A percentile compares a stretch with the other conserved stretches of the same genome.
Evolutionary conservation across 257 asterid species (phyloP).

Genomic region (Nicotiana knightiana): DNA sequence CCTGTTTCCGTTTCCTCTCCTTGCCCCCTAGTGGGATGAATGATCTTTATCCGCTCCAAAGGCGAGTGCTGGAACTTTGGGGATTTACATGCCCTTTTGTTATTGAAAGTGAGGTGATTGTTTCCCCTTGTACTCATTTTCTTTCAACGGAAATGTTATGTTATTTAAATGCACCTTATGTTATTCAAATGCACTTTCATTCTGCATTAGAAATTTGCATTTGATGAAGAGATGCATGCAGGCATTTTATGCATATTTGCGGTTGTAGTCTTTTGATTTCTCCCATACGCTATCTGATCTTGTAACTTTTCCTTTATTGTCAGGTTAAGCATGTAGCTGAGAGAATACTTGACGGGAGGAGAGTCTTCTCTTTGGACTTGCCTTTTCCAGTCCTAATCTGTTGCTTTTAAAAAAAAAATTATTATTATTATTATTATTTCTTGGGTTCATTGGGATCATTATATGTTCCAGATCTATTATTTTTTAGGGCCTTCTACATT

Average conservation of each 20-base stretch:
- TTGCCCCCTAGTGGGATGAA: background rate
- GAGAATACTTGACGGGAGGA: slow-evolving; percentile 5
- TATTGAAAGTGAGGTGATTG: background rate
- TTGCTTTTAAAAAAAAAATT: background rate
- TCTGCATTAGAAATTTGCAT: background rate
- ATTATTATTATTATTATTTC: background rate
- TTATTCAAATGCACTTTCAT: background rate
- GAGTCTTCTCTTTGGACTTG: background rate
- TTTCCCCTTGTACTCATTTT: background rate
- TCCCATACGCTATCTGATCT: background rate
- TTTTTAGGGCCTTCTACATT: background rate
- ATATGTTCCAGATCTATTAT: background rate
- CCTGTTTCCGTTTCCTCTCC: background rate
- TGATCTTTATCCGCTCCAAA: background rate
- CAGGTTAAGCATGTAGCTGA: background rate
- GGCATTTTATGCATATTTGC: background rate
- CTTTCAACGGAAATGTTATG: background rate
- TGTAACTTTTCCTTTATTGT: background rate
- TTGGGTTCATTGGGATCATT: background rate
- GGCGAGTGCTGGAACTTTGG: background rate
- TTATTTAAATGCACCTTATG: background rate
- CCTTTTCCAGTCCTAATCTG: background rate
- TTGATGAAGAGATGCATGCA: background rate
- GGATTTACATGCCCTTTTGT: background rate
- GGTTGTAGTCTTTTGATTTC: background rate